Evolutionary conservation across 2,329 filamentous ascomycete genomes (phyloP), one percentile per base, ranked within the genome.

Genomic region (Metarhizium album): DNA sequence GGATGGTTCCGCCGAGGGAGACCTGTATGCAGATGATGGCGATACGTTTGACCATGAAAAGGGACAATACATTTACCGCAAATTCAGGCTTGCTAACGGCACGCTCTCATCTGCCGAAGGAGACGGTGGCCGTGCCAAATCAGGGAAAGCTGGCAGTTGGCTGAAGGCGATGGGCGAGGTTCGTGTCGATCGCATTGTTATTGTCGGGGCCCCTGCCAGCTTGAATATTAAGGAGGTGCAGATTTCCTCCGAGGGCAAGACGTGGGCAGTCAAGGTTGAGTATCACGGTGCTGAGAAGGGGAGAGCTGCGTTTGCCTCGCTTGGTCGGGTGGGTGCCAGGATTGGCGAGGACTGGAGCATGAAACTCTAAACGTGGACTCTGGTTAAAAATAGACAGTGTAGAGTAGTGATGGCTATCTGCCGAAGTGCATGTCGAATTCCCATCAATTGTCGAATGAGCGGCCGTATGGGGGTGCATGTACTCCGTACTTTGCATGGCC

Each of bases 11-110:
- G 89, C 91, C 0, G 79, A 84, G 46, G 93, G 93, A 27, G 84
- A 86, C 46, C 72, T 98, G 7, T 98, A 98, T 62, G 74, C 89
- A 29, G 93, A 98, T 62, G 93, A 98, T 58, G 93, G 93, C 46
- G 90, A 97, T 68, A 87, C 86, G 1, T 98, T 90, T 58, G 89
- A 95, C 50, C 90, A 87, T 63, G 75, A 94, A 66, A 74, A 82
- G 55, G 91, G 90, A 11, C 89, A 89, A 54, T 95, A 86, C 68
- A 90, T 97, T 59, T 84, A 95, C 70, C 87, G 90, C 53, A 76
- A 74, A 53, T 96, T 98, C 70, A 73, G 71, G 23, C 86, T 90
- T 54, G 70, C 73, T 27, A 71, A 69, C 53, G 75, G 76, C 16
- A 74, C 73, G 1, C 72, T 97, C n/a, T 73, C 73, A 4, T 90